Base-by-base conservation (phyloP, 192 early-diverging fungal genomes). In the Chytriomyces sp. region DNA sequence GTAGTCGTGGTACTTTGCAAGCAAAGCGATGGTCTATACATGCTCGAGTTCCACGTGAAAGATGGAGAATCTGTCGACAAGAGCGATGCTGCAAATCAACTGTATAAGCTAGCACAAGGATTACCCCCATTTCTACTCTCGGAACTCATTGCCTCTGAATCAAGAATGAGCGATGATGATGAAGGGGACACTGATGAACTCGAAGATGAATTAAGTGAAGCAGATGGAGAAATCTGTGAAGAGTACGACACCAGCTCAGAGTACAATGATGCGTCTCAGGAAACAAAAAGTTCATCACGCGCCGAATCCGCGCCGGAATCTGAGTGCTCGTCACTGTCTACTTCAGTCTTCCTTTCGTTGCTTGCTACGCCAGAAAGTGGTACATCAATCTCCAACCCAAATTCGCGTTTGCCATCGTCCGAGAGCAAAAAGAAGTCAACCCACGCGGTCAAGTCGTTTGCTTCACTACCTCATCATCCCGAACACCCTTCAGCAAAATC, bases 21-120 rank as follows among this genome's bases (percentile, higher is more conserved):
- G 72, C 85, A 89, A 81, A 72, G 86, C 67, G 80, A 84, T n/a
- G 87, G 87, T 59, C 74, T 86, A 26, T 89, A 83, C 74, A 86
- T 89, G 82, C 70, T 89, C 13, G 87, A 89, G 64, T 70, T 89
- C 20, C 87, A 83, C 67, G 75, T 89, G 69, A 80, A 77, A 45
- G 86, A 71, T 16, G 53, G 44, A 6, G 50, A 72, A 9, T 18
- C 45, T 61, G 16, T 60, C 4, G 53, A 66, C 44, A 76, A 76
- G 26, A 28, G 45, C 7, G 68, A 76, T 11, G 75, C 68, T 46
- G 50, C 68, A 50, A 63, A 73, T 62, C 72, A 73, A 35, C 44
- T 70, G 65, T 68, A 46, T 13, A 45, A 45, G 20, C 47, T 76
- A 20, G 66, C 68, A 3, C 68, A 67, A 46, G 75, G 60, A 50